These are phyloP conservation scores for Xerophyta viscosa DNA, from an alignment of 106 monocot species.

Conservation along the genomic window DNA sequence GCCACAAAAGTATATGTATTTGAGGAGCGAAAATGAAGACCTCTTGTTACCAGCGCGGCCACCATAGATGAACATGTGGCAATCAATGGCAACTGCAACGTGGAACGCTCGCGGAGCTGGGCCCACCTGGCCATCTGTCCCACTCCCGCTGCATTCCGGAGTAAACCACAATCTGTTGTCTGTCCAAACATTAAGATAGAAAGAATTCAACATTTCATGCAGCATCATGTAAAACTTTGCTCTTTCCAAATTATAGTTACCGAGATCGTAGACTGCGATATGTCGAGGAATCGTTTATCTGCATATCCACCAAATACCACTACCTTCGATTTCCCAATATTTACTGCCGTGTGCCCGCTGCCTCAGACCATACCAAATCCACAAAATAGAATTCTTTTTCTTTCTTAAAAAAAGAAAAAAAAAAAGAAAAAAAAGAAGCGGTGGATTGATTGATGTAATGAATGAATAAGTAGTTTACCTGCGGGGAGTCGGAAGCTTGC, in stretches of 20 bases:
- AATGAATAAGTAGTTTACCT: no score
- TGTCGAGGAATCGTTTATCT: conserved; percentile 66
- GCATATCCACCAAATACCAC: conserved; percentile 88
- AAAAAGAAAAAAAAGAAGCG: not conserved
- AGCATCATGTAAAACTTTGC: not conserved
- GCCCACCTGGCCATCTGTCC: conserved; percentile 57
- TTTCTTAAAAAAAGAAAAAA: not conserved
- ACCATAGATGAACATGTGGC: conserved; percentile 93
- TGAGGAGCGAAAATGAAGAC: conserved; percentile 18
- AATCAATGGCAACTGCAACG: conserved; percentile 76
- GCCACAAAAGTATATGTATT: no score
- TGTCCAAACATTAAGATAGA: no score
- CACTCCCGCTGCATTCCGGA: conserved; percentile 68
- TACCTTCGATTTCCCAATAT: conserved; percentile 75
- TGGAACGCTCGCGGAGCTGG: conserved; percentile 91
- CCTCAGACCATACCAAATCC: not conserved
- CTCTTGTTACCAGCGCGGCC: conserved; percentile 78
- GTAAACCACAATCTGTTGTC: conserved; percentile 91
- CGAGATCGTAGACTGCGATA: conserved; percentile 65
- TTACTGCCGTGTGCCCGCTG: conserved; percentile 90
- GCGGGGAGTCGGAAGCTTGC: conserved; percentile 54
- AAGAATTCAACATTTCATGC: conserved; percentile 4
- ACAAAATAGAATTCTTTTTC: no score
- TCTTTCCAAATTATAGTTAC: no score
- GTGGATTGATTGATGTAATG: not conserved